Conservation (phyloP, 139 green algal genomes). For the Bryopsis sp. region DNA sequence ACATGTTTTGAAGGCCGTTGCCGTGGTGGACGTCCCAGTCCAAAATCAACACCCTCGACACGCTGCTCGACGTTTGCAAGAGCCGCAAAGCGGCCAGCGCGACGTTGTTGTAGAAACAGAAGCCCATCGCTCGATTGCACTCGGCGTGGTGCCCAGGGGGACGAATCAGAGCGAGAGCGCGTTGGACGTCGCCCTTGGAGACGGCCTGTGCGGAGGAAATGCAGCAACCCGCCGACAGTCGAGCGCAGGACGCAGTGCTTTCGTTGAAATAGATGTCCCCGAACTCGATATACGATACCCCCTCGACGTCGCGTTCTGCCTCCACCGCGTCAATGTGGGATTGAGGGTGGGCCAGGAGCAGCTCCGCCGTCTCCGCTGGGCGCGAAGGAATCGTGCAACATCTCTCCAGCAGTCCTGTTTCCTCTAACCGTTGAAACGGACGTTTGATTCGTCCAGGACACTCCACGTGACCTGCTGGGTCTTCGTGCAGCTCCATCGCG, state of each 20-base stretch:
- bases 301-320: no score
- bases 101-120: slow-evolving; percentile 76
- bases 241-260: background rate
- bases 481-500: background rate
- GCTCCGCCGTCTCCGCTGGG: background rate
- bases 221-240: background rate
- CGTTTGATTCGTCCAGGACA: background rate
- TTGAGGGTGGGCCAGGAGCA: background rate
- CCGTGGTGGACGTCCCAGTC: slow-evolving; percentile 46
- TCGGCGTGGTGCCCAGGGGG: slow-evolving; percentile 46
- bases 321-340: background rate
- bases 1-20: slow-evolving; percentile 57
- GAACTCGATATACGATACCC: background rate
- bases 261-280: background rate
- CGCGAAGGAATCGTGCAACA: background rate
- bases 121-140: slow-evolving; percentile 42
- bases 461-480: background rate
- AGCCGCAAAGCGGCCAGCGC: slow-evolving; percentile 44
- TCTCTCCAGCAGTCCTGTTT: background rate
- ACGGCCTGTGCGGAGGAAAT: background rate
- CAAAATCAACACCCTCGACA: slow-evolving; percentile 30
- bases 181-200: background rate
- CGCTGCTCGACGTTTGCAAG: slow-evolving; percentile 21
- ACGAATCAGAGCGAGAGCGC: background rate
- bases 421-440: background rate